Evolutionary conservation across 768 basidiomycete genomes (phyloP).

Genomic region (Pisolithus albus): DNA sequence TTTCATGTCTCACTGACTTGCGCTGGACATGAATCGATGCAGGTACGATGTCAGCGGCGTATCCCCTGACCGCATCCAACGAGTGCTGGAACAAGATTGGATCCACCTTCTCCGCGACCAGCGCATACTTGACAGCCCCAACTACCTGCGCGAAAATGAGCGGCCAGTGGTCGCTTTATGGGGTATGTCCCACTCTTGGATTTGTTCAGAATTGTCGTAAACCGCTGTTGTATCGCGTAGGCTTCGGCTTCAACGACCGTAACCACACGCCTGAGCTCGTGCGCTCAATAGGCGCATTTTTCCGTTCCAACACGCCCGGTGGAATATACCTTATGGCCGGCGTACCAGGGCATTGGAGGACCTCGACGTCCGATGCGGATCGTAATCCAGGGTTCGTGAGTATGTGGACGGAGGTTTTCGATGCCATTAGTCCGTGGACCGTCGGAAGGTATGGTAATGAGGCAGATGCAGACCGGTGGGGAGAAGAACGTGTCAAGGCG

Average conservation of each 20-base stretch:
- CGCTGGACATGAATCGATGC: background rate
- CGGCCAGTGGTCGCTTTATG: slow-evolving; percentile 68
- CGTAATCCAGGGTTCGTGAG: slow-evolving; percentile 55
- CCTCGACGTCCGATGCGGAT: slow-evolving; percentile 63
- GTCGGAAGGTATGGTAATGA: slow-evolving; percentile 62
- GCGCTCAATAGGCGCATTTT: slow-evolving; percentile 45
- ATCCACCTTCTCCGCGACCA: slow-evolving; percentile 57
- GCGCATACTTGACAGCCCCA: slow-evolving; percentile 61
- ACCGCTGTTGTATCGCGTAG: slow-evolving; percentile 24
- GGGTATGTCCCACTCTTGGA: slow-evolving; percentile 35
- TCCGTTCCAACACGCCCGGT: slow-evolving; percentile 58
- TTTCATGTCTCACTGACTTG: background rate
- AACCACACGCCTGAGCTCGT: slow-evolving; percentile 58
- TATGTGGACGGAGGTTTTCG: slow-evolving; percentile 72
- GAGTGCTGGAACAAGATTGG: slow-evolving; percentile 68
- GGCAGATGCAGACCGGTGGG: slow-evolving; percentile 57
- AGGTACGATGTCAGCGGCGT: slow-evolving; percentile 86
- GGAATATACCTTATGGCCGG: slow-evolving; percentile 74
- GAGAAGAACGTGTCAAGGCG: slow-evolving; percentile 51
- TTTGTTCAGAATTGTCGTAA: background rate
- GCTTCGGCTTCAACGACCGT: slow-evolving; percentile 61
- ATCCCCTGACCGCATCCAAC: slow-evolving; percentile 60
- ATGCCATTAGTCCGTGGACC: slow-evolving; percentile 80
- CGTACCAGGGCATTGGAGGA: slow-evolving; percentile 69
- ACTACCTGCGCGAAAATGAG: slow-evolving; percentile 64